A percentile compares a stretch with the other conserved stretches of the same genome.
Evolutionary conservation across 768 basidiomycete species (phyloP).

Genomic region (Agrocybe praecox): DNA sequence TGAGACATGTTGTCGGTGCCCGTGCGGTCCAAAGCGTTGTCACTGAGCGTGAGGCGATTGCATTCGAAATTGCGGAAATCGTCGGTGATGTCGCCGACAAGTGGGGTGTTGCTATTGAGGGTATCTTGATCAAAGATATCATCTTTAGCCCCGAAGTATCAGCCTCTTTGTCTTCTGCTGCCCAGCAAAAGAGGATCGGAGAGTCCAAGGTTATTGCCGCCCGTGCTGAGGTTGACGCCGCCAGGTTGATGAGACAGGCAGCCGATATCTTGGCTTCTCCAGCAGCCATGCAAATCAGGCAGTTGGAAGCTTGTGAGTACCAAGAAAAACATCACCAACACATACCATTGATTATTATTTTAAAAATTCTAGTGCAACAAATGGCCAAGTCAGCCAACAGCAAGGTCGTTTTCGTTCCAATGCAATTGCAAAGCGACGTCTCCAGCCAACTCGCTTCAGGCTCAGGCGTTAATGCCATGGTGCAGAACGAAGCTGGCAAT

Average conservation of each 20-base stretch:
- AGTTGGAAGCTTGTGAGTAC: conserved; percentile 78
- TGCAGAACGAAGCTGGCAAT: conserved; percentile 42
- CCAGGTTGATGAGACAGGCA: conserved; percentile 94
- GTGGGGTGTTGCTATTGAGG: conserved; percentile 97
- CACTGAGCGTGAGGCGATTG: conserved; percentile 95
- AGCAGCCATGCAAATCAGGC: conserved; percentile 97
- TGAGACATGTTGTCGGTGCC: conserved; percentile 96
- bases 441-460: conserved; percentile 47
- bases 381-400: conserved; percentile 90
- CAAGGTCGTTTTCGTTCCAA: conserved; percentile 95
- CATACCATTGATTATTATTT: background rate
- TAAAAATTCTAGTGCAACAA: conserved; percentile 61
- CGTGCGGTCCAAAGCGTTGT: conserved; percentile 95
- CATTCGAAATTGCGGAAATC: conserved; percentile 95
- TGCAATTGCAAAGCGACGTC: conserved; percentile 84
- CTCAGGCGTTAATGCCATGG: conserved; percentile 28
- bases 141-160: conserved; percentile 91
- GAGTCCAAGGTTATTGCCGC: conserved; percentile 97
- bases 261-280: conserved; percentile 94
- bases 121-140: conserved; percentile 94
- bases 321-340: background rate
- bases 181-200: conserved; percentile 96
- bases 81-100: conserved; percentile 91
- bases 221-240: conserved; percentile 93
- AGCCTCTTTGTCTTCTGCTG: conserved; percentile 90